A percentile compares a stretch with the other conserved stretches of the same genome.
Evolutionary conservation across 1,139 yeast genomes (phyloP).

Genomic region (Tardiomyces depauwii): DNA sequence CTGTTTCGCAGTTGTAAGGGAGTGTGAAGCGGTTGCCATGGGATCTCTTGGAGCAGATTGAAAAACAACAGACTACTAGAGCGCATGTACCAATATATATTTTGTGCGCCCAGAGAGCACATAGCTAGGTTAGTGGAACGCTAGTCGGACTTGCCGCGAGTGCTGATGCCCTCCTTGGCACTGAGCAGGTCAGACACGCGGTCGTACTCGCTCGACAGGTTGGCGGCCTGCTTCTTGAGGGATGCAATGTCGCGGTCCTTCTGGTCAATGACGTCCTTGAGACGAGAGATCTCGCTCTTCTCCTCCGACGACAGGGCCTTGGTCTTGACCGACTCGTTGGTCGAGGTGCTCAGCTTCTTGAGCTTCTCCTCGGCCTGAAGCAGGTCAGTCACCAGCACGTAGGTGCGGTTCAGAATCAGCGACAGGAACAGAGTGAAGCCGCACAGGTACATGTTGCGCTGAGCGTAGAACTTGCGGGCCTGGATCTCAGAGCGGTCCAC

Average conservation of each 20-base stretch:
- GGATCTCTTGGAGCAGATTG: neutral
- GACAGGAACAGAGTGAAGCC: constrained; percentile 92
- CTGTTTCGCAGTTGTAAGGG: neutral
- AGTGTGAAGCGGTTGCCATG: neutral
- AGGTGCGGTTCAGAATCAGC: constrained; percentile 77
- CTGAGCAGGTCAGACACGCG: constrained; percentile 33
- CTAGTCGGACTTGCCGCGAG: neutral
- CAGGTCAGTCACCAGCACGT: constrained; percentile 67
- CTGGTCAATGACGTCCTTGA: constrained; percentile 45
- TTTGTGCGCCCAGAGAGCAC: too few relatives aligned
- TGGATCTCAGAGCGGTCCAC: constrained; percentile 65
- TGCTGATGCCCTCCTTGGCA: constrained; percentile 5
- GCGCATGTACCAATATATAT: too few relatives aligned
- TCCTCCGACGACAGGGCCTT: constrained; percentile 14
- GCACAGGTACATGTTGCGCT: constrained; percentile 91
- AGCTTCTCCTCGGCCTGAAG: constrained; percentile 44
- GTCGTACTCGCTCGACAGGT: constrained; percentile 56
- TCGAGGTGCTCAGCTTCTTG: constrained; percentile 19
- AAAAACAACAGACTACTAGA: too few relatives aligned
- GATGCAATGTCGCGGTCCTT: constrained; percentile 54
- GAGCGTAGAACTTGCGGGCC: constrained; percentile 89
- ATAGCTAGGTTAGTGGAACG: too few relatives aligned
- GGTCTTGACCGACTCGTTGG: constrained; percentile 19
- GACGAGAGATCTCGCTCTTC: constrained; percentile 31
- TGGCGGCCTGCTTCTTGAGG: constrained; percentile 61